Evolutionary conservation across 345 rosid species (phyloP).

Genomic region (Mangifera indica): DNA sequence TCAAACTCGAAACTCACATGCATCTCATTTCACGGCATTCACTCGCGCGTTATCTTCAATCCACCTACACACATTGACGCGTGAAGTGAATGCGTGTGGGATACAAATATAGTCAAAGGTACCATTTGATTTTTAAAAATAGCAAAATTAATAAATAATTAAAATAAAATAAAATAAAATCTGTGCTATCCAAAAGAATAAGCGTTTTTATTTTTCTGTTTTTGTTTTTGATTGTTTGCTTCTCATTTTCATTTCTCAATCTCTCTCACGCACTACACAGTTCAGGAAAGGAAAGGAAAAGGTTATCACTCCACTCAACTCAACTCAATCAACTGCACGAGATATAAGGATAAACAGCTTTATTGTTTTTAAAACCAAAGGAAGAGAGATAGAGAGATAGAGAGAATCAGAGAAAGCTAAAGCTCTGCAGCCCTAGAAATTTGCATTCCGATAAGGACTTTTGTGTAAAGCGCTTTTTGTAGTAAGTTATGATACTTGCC

Average conservation of each 20-base stretch:
- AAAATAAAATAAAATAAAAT: neutral
- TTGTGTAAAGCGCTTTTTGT: constrained; percentile 17
- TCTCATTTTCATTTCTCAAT: neutral
- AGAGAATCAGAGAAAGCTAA: constrained; percentile 4
- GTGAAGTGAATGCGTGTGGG: neutral
- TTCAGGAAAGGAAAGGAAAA: neutral
- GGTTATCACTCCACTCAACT: constrained; percentile 19
- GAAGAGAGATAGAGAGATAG: no score
- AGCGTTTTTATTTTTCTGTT: constrained; percentile 30
- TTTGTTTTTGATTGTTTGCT: constrained; percentile 25
- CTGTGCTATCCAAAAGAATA: constrained; percentile 33
- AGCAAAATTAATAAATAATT: no score
- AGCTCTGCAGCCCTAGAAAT: constrained; percentile 16
- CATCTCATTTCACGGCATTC: no score
- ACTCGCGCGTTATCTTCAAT: no score
- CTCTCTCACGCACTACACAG: neutral
- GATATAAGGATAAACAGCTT: constrained; percentile 22
- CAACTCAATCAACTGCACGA: neutral
- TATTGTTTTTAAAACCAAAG: constrained; percentile 14
- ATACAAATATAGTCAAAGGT: constrained; percentile 10
- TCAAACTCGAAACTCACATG: no score
- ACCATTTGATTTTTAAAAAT: neutral
- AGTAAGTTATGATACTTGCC: constrained; percentile 14
- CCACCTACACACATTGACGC: neutral
- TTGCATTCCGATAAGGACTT: constrained; percentile 40